These are phyloP conservation scores for Phytophthora hybrid DNA, from an alignment of 352 stramenopile genomes.

Conservation along the genomic window DNA sequence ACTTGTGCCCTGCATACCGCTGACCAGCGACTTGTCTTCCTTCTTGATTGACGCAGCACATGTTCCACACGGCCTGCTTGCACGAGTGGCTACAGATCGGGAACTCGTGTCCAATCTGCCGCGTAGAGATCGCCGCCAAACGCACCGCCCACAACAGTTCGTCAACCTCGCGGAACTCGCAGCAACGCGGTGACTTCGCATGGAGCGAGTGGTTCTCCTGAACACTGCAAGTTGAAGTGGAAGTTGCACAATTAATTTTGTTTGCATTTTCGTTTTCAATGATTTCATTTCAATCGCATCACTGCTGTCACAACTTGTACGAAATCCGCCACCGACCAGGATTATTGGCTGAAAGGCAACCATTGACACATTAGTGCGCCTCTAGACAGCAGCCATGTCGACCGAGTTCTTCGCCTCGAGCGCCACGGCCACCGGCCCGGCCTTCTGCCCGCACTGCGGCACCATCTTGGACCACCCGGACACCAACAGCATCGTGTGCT, in stretches of 20 bases:
- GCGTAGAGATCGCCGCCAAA: slow-evolving; percentile 75
- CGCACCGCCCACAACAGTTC: slow-evolving; percentile 35
- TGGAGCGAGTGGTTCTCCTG: slow-evolving; percentile 87
- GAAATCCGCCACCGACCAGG: neutral
- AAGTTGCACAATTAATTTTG: slow-evolving; percentile 31
- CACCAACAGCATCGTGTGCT: slow-evolving; percentile 90
- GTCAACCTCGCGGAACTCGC: slow-evolving; percentile 43
- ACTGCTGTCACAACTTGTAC: slow-evolving; percentile 10
- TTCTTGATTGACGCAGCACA: slow-evolving; percentile 51
- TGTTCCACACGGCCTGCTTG: slow-evolving; percentile 85
- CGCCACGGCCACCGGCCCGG: slow-evolving; percentile 65
- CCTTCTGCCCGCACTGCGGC: slow-evolving; percentile 91
- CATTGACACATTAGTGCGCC: slow-evolving; percentile 20
- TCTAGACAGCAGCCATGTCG: slow-evolving; percentile 40
- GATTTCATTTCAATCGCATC: slow-evolving; percentile 2
- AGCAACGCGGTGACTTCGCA: slow-evolving; percentile 62
- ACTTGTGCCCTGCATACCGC: slow-evolving; percentile 3
- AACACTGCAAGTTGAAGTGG: slow-evolving; percentile 1
- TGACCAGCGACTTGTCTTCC: slow-evolving; percentile 4
- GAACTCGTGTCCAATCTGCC: slow-evolving; percentile 87
- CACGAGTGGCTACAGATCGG: slow-evolving; percentile 86
- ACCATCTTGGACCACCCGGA: slow-evolving; percentile 90
- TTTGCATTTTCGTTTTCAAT: neutral
- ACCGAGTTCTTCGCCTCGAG: slow-evolving; percentile 77
- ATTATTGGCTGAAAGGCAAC: slow-evolving; percentile 42